Conservation (phyloP, 208 protist species). For the Trypanosoma grayi region DNA sequence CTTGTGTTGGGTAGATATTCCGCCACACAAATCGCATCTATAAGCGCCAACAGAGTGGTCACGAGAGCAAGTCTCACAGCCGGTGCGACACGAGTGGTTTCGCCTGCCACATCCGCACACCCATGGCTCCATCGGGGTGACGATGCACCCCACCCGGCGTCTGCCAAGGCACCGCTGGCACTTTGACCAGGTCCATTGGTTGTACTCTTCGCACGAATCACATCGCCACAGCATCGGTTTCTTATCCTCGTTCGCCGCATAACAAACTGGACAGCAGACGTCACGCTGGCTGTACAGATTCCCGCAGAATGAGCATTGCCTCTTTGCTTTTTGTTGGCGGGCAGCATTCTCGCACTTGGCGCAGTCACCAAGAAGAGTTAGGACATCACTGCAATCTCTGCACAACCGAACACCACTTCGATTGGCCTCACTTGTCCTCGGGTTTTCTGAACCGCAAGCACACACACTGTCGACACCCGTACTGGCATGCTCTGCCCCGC, state of each 20-base stretch:
- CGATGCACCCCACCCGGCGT: constrained; percentile 33
- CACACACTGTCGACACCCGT: constrained; percentile 9
- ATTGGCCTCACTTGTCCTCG: constrained; percentile 15
- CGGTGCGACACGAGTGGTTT: constrained; percentile 55
- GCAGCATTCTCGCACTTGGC: constrained; percentile 26
- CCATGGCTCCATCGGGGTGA: constrained; percentile 56
- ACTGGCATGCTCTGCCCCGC: constrained; percentile 20
- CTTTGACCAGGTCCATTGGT: constrained; percentile 62
- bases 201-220: constrained; percentile 47
- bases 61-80: constrained; percentile 37
- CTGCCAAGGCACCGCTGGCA: constrained; percentile 50
- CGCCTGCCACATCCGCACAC: constrained; percentile 56
- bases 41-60: constrained; percentile 25
- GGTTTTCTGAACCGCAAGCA: constrained; percentile 28
- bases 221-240: constrained; percentile 65
- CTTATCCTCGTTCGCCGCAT: constrained; percentile 31
- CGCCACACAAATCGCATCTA: constrained; percentile 47
- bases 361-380: constrained; percentile 21
- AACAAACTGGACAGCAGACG: constrained; percentile 70
- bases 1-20: constrained; percentile 1
- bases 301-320: constrained; percentile 38
- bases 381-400: constrained; percentile 34
- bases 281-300: constrained; percentile 29
- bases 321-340: neutral
- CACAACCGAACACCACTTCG: constrained; percentile 25